These are phyloP conservation scores for Parathielavia appendiculata DNA, from an alignment of 495 filamentous ascomycete species.

Conservation along the genomic window DNA sequence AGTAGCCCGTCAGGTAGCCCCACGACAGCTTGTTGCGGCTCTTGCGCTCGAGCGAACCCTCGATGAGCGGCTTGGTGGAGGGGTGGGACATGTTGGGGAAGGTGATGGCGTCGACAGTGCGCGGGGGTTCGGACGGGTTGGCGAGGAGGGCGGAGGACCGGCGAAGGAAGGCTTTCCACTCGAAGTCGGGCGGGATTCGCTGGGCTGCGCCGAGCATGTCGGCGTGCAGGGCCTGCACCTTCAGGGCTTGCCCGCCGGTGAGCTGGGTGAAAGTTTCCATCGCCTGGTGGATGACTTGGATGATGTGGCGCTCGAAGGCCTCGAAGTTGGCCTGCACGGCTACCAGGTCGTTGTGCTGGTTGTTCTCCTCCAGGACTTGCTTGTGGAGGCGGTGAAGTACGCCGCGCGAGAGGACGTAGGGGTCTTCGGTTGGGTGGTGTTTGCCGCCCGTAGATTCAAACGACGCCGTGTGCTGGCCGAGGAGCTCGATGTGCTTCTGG, in stretches of 20 bases:
- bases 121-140: conserved; percentile 66
- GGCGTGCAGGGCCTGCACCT: conserved; percentile 68
- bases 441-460: conserved; percentile 68
- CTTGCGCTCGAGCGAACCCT: conserved; percentile 83
- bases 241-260: conserved; percentile 73
- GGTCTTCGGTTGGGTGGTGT: conserved; percentile 65
- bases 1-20: conserved; percentile 76
- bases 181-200: conserved; percentile 80
- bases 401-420: conserved; percentile 79
- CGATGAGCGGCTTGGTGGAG: conserved; percentile 74
- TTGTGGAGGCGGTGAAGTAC: conserved; percentile 78
- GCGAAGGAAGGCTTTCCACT: conserved; percentile 78
- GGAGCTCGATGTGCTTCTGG: conserved; percentile 92
- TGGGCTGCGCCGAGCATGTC: conserved; percentile 77
- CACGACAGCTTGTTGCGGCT: conserved; percentile 67
- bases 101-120: conserved; percentile 61
- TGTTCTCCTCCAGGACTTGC: conserved; percentile 93
- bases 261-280: conserved; percentile 75
- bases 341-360: conserved; percentile 83
- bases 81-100: conserved; percentile 87
- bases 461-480: conserved; percentile 73
- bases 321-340: conserved; percentile 83
- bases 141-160: conserved; percentile 69
- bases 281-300: conserved; percentile 75
- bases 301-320: conserved; percentile 79